Percentiles rank a stretch among this genome's conserved stretches.
Conservation (phyloP, 192 early-diverging fungal genomes). For the Coemansia sp. region DNA sequence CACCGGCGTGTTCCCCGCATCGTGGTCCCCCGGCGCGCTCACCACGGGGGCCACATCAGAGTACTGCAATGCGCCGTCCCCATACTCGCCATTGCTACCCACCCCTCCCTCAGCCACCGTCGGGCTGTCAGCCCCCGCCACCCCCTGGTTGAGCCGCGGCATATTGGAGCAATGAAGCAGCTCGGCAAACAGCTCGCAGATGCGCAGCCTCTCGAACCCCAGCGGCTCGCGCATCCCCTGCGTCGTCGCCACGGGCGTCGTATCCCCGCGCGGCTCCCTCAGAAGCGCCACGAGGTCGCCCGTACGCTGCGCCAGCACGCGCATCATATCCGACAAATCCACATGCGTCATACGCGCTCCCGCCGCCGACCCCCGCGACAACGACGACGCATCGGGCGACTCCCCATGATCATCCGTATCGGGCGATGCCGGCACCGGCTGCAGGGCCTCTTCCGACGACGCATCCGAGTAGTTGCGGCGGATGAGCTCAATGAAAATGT, state of each 20-base stretch:
- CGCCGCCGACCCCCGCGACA: not conserved
- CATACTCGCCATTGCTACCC: not conserved
- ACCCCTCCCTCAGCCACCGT: slow-evolving; percentile 4
- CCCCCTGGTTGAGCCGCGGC: slow-evolving; percentile 64
- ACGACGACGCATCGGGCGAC: slow-evolving; percentile 1
- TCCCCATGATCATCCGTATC: slow-evolving; percentile 2
- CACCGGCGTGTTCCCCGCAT: slow-evolving; percentile 49
- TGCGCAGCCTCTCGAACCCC: slow-evolving; percentile 93
- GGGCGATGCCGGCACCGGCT: not conserved
- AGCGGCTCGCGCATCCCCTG: slow-evolving; percentile 78
- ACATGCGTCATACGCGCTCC: slow-evolving; percentile 46
- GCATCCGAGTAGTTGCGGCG: slow-evolving; percentile 81
- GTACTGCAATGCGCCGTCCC: not conserved
- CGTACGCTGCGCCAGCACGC: slow-evolving; percentile 76
- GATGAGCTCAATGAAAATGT: slow-evolving; percentile 97
- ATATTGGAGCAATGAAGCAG: slow-evolving; percentile 90
- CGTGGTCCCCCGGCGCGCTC: slow-evolving; percentile 16
- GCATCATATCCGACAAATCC: slow-evolving; percentile 89
- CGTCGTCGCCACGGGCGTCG: slow-evolving; percentile 69
- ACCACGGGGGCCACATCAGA: not conserved
- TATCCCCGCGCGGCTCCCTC: slow-evolving; percentile 61
- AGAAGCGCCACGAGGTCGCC: slow-evolving; percentile 79
- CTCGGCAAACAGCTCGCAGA: slow-evolving; percentile 99
- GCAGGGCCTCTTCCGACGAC: not conserved
- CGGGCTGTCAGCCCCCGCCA: slow-evolving; percentile 13